A percentile compares a stretch with the other conserved stretches of the same genome.
phyloP scores from a whole-genome alignment of 2,329 filamentous ascomycete species.

The Aspergillus novoparasiticus region DNA sequence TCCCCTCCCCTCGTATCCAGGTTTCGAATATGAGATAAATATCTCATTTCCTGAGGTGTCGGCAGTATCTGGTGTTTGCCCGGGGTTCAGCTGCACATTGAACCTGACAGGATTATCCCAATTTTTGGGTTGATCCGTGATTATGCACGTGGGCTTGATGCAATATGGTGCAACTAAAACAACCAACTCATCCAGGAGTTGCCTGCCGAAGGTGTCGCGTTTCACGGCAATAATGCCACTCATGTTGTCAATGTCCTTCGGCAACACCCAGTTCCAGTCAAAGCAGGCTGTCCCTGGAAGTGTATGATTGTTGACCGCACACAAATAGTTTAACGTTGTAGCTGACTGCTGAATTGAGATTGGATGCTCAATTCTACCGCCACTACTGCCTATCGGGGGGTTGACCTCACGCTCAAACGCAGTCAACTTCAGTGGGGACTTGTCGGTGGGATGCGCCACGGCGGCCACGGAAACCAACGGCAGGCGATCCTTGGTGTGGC shows the following conservation, averaged over 20 bases:
- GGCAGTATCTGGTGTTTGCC: no score
- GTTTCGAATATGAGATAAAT: no score
- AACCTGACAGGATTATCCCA: no score
- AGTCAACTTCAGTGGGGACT: background rate
- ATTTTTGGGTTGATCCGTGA: no score
- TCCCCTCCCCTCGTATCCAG: no score
- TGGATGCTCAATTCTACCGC: background rate
- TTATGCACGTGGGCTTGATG: no score
- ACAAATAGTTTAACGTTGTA: background rate
- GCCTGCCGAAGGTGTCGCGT: background rate
- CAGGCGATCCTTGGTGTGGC: background rate
- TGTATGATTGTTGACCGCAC: background rate
- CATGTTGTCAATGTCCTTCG: background rate
- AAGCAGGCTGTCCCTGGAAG: background rate
- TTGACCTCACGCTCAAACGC: background rate
- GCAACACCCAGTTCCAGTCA: conserved; percentile 10
- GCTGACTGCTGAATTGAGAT: background rate
- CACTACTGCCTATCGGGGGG: background rate
- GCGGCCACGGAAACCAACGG: background rate
- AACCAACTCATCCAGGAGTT: no score
- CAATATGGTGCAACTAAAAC: no score
- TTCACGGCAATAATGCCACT: conserved; percentile 12
- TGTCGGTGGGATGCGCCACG: background rate
- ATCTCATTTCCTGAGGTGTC: no score
- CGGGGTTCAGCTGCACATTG: no score